phyloP scores from a whole-genome alignment of 2,329 filamentous ascomycete genomes.

The Cladosporium halotolerans region DNA sequence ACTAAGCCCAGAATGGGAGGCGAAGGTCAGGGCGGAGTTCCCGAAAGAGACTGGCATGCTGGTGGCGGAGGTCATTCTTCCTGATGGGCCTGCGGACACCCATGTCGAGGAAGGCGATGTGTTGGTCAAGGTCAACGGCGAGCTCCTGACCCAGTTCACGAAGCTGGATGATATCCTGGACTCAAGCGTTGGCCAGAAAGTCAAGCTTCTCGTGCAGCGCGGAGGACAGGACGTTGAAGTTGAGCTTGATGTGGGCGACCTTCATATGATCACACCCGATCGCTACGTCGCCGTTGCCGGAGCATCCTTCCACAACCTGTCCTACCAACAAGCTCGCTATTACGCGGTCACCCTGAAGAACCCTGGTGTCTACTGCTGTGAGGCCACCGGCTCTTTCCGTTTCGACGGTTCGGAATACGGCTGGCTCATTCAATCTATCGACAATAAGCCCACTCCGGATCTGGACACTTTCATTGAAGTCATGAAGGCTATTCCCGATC shows the following conservation, averaged over 20 bases:
- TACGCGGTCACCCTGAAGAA: conserved; percentile 82
- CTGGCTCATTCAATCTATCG: conserved; percentile 87
- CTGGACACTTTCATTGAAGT: conserved; percentile 85
- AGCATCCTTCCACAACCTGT: conserved; percentile 90
- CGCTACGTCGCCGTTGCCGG: conserved; percentile 92
- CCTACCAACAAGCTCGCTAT: conserved; percentile 93
- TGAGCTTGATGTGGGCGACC: conserved; percentile 75
- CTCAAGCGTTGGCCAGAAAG: conserved; percentile 70
- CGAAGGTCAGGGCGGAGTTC: conserved; percentile 71
- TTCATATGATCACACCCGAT: conserved; percentile 92
- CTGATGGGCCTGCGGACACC: conserved; percentile 76
- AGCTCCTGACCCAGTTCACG: conserved; percentile 89
- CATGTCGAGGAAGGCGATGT: conserved; percentile 94
- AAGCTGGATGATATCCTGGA: conserved; percentile 87
- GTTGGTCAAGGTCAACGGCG: conserved; percentile 84
- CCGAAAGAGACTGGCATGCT: conserved; percentile 95
- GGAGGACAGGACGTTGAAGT: conserved; percentile 84
- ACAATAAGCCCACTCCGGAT: conserved; percentile 85
- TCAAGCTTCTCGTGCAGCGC: conserved; percentile 77
- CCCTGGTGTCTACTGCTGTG: conserved; percentile 82
- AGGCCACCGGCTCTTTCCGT: conserved; percentile 89
- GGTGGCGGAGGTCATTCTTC: conserved; percentile 89
- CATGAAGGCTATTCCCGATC: conserved; percentile 76
- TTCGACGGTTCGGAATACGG: conserved; percentile 87
- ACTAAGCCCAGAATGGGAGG: conserved; percentile 78